Evolutionary conservation across 2,329 filamentous ascomycete species (phyloP).

Genomic region (Phyllosticta paracitricarpa): DNA sequence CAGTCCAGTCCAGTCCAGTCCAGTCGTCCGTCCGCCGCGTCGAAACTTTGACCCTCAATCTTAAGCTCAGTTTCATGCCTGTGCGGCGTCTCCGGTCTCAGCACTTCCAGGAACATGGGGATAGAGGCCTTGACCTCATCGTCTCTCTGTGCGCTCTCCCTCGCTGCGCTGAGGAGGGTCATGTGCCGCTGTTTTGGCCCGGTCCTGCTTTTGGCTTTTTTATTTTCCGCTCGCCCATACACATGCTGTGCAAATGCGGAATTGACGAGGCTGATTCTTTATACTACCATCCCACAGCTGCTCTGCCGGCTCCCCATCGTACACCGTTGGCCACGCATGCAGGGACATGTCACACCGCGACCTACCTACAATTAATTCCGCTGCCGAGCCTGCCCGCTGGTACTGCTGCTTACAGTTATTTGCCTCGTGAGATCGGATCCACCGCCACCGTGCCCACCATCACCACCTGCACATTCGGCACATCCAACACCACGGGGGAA

Average conservation of each 20-base stretch:
- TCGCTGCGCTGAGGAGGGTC: not conserved
- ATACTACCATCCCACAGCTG: not conserved
- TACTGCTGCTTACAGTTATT: not conserved
- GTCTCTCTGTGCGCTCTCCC: not conserved
- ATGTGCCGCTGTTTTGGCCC: not conserved
- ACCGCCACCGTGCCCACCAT: not conserved
- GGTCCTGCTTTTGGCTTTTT: not conserved
- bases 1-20: not conserved
- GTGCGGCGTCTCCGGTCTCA: not conserved
- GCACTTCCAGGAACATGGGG: not conserved
- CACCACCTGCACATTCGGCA: not conserved
- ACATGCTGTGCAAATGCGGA: not conserved
- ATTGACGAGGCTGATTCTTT: not conserved
- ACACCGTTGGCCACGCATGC: conserved; percentile 4
- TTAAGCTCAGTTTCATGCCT: not conserved
- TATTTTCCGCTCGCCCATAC: not conserved
- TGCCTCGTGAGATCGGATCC: conserved; percentile 3
- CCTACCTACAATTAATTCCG: too few relatives aligned
- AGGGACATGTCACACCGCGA: conserved; percentile 6
- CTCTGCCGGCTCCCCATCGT: conserved; percentile 8
- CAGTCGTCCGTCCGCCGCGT: not conserved
- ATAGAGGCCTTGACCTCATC: not conserved
- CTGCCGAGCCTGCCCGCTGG: not conserved
- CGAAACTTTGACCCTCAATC: not conserved
- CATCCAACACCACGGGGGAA: not conserved